Percentiles rank a stretch among this genome's conserved stretches.
Evolutionary conservation across 352 stramenopile species (phyloP).

Genomic region (Phytophthora europaea): DNA sequence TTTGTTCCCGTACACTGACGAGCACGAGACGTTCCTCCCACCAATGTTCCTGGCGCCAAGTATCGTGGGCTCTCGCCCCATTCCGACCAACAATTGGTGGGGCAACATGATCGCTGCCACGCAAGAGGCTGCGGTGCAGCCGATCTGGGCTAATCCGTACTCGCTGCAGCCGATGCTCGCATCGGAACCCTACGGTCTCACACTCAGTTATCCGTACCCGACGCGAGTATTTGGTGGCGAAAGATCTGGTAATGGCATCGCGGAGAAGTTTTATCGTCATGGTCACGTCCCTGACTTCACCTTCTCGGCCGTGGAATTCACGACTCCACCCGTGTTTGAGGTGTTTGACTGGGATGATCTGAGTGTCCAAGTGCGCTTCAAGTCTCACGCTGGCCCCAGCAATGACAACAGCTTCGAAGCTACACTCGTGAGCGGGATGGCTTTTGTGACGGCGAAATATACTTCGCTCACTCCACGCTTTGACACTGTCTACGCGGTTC

Average conservation of each 20-base stretch:
- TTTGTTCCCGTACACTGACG: constrained; percentile 37
- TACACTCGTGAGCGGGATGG: constrained; percentile 62
- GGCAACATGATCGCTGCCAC: constrained; percentile 58
- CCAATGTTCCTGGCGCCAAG: constrained; percentile 47
- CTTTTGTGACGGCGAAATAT: constrained; percentile 54
- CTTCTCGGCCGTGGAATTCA: constrained; percentile 52
- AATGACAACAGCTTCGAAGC: constrained; percentile 27
- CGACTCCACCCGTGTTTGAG: constrained; percentile 21
- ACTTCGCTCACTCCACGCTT: constrained; percentile 41
- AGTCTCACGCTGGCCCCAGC: constrained; percentile 10
- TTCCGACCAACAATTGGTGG: constrained; percentile 73
- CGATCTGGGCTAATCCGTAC: constrained; percentile 68
- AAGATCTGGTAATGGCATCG: constrained; percentile 36
- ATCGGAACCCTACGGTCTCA: constrained; percentile 42
- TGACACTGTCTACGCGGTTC: constrained; percentile 35
- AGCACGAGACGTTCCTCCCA: constrained; percentile 40
- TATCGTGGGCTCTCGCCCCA: constrained; percentile 39
- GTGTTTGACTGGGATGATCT: constrained; percentile 49
- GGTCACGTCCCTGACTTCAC: constrained; percentile 43
- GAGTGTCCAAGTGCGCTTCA: constrained; percentile 45
- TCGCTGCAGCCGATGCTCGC: constrained; percentile 37
- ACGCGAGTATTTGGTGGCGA: constrained; percentile 44
- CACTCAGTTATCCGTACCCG: constrained; percentile 48
- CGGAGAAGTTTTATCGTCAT: constrained; percentile 50
- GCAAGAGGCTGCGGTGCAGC: constrained; percentile 35